phyloP scores from a whole-genome alignment of 2,329 filamentous ascomycete genomes.

The Fusarium tupiense region DNA sequence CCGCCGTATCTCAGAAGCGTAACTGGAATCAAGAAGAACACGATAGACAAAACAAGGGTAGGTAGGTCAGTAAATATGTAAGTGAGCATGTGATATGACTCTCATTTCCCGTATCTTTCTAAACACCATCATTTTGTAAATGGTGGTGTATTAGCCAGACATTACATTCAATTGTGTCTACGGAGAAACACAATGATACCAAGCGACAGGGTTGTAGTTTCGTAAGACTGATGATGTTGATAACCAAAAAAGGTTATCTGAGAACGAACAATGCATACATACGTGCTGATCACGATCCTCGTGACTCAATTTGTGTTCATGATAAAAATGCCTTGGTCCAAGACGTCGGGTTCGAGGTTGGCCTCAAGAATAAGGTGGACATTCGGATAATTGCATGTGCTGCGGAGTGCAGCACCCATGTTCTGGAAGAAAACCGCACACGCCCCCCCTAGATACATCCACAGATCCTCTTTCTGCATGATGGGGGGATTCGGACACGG shows the following conservation, averaged over 20 bases:
- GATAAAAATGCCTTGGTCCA: not conserved
- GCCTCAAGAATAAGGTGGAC: constrained; percentile 24
- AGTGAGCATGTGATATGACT: constrained; percentile 27
- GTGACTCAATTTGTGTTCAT: constrained; percentile 23
- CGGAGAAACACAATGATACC: constrained; percentile 10
- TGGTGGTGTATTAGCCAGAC: constrained; percentile 30
- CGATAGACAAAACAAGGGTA: constrained; percentile 2
- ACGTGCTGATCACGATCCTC: constrained; percentile 23
- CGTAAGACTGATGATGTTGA: not conserved
- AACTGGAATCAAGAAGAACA: constrained; percentile 14
- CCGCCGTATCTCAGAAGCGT: constrained; percentile 16
- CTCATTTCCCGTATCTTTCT: constrained; percentile 1
- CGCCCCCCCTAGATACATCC: constrained; percentile 7
- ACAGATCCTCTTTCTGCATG: constrained; percentile 15
- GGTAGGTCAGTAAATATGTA: not conserved
- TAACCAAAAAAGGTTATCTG: constrained; percentile 3
- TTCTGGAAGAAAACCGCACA: constrained; percentile 17
- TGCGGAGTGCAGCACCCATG: constrained; percentile 10
- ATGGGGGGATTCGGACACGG: constrained; percentile 20
- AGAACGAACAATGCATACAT: constrained; percentile 17
- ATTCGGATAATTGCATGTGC: constrained; percentile 26
- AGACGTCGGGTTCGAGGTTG: constrained; percentile 9
- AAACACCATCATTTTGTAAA: not conserved
- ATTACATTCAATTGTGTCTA: not conserved
- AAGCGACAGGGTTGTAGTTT: not conserved